Evolutionary conservation across 805 yeast species (phyloP).

Genomic region (Pichia deserticola): DNA sequence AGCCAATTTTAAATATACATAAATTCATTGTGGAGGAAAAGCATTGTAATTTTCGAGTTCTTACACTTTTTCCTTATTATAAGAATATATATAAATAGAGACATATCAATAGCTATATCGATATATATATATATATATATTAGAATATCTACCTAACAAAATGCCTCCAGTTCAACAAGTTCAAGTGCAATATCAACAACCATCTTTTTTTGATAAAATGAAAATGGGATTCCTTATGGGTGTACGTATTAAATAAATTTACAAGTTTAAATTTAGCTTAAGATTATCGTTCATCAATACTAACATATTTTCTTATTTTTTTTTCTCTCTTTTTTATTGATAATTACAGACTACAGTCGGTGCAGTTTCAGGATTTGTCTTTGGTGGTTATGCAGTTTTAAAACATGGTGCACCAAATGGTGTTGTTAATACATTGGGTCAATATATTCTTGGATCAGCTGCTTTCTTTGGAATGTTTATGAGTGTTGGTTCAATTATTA

Average conservation of each 20-base stretch:
- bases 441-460: slow-evolving; percentile 92
- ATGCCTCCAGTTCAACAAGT: slow-evolving; percentile 69
- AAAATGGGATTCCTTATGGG: slow-evolving; percentile 99
- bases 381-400: slow-evolving; percentile 86
- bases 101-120: too few species aligned
- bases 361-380: slow-evolving; percentile 87
- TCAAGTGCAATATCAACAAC: slow-evolving; percentile 55
- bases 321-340: background rate
- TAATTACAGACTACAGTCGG: slow-evolving; percentile 58
- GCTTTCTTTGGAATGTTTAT: slow-evolving; percentile 94
- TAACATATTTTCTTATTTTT: slow-evolving; percentile 7
- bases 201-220: slow-evolving; percentile 90
- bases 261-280: background rate
- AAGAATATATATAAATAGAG: too few species aligned
- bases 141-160: background rate
- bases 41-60: too few species aligned
- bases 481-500: slow-evolving; percentile 90
- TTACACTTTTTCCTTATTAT: too few species aligned
- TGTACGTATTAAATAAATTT: slow-evolving; percentile 28
- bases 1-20: too few species aligned
- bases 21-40: too few species aligned
- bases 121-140: too few species aligned
- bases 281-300: slow-evolving; percentile 3
- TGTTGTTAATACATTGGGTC: slow-evolving; percentile 91
- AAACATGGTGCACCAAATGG: slow-evolving; percentile 98